phyloP scores from a whole-genome alignment of 2,329 filamentous ascomycete genomes.

The Phyllosticta citriasiana region DNA sequence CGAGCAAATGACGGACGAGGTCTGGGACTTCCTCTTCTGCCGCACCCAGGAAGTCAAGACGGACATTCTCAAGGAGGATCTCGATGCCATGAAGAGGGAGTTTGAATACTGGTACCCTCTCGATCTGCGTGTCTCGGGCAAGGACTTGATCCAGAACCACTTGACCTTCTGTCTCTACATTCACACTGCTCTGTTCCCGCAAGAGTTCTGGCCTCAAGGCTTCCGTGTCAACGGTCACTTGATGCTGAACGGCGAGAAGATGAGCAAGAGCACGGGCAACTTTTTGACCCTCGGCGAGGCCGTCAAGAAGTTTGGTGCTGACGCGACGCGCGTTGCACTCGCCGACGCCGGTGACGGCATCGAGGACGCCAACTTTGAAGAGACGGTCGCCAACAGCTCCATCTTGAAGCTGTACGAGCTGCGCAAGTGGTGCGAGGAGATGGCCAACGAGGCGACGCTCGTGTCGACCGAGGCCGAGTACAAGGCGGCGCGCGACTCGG shows the following conservation, averaged over 20 bases:
- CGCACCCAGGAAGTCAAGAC: slow-evolving; percentile 64
- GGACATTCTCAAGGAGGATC: slow-evolving; percentile 61
- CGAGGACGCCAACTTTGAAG: slow-evolving; percentile 94
- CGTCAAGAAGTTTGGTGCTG: slow-evolving; percentile 86
- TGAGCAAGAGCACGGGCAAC: slow-evolving; percentile 96
- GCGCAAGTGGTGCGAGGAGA: slow-evolving; percentile 87
- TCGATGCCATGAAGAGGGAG: slow-evolving; percentile 76
- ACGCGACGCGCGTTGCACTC: slow-evolving; percentile 81
- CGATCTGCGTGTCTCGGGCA: slow-evolving; percentile 78
- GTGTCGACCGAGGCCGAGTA: slow-evolving; percentile 36
- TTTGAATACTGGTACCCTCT: slow-evolving; percentile 98
- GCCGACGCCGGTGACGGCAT: slow-evolving; percentile 92
- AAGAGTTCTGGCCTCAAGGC: slow-evolving; percentile 78
- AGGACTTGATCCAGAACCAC: slow-evolving; percentile 66
- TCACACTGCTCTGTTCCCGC: slow-evolving; percentile 79
- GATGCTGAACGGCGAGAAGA: slow-evolving; percentile 94
- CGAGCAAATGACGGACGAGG: slow-evolving; percentile 86
- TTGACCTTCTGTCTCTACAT: slow-evolving; percentile 94
- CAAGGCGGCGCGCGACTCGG: slow-evolving; percentile 30
- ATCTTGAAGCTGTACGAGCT: slow-evolving; percentile 77
- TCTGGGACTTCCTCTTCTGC: slow-evolving; percentile 93
- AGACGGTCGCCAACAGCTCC: slow-evolving; percentile 83
- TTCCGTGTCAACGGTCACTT: slow-evolving; percentile 88
- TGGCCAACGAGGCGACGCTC: slow-evolving; percentile 51
- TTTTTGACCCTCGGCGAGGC: slow-evolving; percentile 86